These are phyloP conservation scores for Sporothrix variecibatus DNA, from an alignment of 2,329 filamentous ascomycete species.

Conservation along the genomic window DNA sequence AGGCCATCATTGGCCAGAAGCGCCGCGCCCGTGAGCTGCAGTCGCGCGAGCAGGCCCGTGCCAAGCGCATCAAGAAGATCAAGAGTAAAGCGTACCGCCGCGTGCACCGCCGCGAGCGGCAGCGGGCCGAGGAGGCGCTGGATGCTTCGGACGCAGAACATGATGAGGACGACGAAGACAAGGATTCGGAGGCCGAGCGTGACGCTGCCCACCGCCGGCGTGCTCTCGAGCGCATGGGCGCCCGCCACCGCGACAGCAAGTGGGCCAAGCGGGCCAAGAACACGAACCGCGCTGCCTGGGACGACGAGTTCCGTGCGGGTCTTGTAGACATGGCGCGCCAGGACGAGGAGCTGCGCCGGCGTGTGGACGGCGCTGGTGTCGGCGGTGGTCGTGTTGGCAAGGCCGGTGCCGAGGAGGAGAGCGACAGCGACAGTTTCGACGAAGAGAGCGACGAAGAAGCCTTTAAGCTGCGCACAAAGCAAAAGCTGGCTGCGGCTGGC, in stretches of 20 bases:
- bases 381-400: constrained; percentile 33
- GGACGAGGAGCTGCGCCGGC: constrained; percentile 77
- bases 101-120: constrained; percentile 76
- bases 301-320: constrained; percentile 78
- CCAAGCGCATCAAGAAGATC: constrained; percentile 97
- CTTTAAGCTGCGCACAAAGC: constrained; percentile 52
- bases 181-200: constrained; percentile 66
- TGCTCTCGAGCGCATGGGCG: constrained; percentile 82
- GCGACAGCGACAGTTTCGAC: constrained; percentile 52
- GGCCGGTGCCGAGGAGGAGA: constrained; percentile 47
- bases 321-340: constrained; percentile 78
- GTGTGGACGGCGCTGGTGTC: constrained; percentile 69
- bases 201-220: constrained; percentile 70
- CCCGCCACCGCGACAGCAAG: constrained; percentile 83
- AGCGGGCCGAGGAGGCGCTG: constrained; percentile 55
- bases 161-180: constrained; percentile 62
- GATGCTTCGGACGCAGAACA: constrained; percentile 55
- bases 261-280: constrained; percentile 86
- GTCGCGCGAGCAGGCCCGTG: constrained; percentile 83
- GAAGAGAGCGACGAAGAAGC: constrained; percentile 59
- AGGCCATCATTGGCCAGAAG: constrained; percentile 71
- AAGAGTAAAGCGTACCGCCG: constrained; percentile 95
- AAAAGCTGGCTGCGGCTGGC: constrained; percentile 47
- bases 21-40: constrained; percentile 80
- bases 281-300: constrained; percentile 80